Evolutionary conservation across 2,329 filamentous ascomycete species (phyloP), one percentile per base, ranked within the genome.

Genomic region (Domatiomyces globalis): DNA sequence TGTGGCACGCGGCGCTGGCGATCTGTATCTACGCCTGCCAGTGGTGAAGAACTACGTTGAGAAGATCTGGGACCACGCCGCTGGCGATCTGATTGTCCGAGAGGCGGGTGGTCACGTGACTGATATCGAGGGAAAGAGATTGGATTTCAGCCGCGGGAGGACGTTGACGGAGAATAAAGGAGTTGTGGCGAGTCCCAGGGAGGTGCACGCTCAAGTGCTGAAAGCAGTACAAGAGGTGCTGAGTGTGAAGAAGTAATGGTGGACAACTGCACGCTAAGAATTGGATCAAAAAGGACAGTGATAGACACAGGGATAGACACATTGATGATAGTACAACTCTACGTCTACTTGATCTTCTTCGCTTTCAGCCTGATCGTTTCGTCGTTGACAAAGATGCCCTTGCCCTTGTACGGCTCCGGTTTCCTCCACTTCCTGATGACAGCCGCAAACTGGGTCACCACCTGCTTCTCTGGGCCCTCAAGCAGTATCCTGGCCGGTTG

Each of bases 11-110:
- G 92, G 92, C 45, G 88, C 89, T 4, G 92, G 89, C 48, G 92
- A 98, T 65, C 83, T 98, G 58, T 98, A 98, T 71, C 77, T 98
- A 52, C 80, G 94, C 50, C 72, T 98, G 53, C 92, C 92, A 2
- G 84, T 87, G 25, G 85, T 80, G 66, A 84, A 83, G 61, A 83
- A 84, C 50, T 98, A 98, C 71, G 81, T 94, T 67, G 92, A 98
- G 76, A 98, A 98, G 79, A 98, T 98, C 60, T 98, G 92, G 92
- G 92, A 98, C 66, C 92, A 98, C 67, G 92, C 92, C 17, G 92
- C 90, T 10, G 92, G 92, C 43, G 89, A 95, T 63, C 71, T 98
- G 53, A 89, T 98, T 59, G 92, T 96, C 43, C 78, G 89, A 52
- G 94, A 98, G 71, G 88, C 92, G 2, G 92, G 92, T 49, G 94